Percentiles rank a stretch among this genome's conserved stretches.
Evolutionary conservation across 2,329 filamentous ascomycete species (phyloP).

Genomic region (Fonsecaea pedrosoi): DNA sequence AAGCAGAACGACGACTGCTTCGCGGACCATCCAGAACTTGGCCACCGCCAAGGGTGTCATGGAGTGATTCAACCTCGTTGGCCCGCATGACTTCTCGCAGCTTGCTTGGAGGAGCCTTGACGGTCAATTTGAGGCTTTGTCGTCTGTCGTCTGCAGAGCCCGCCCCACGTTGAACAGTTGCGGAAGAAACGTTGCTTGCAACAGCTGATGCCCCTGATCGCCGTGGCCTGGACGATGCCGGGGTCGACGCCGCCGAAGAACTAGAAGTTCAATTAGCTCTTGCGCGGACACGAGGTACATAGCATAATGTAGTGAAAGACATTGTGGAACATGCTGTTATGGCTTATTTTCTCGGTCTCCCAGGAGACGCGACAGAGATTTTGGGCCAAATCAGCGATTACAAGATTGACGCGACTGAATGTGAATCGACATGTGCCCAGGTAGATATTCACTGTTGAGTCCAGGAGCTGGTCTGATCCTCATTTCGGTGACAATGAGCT

Average conservation of each 20-base stretch:
- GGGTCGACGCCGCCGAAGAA: slow-evolving; percentile 32
- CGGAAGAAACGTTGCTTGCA: slow-evolving; percentile 22
- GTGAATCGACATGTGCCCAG: not conserved
- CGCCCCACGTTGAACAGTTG: slow-evolving; percentile 31
- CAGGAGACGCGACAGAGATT: not conserved
- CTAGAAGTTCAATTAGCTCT: slow-evolving; percentile 32
- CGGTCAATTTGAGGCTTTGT: slow-evolving; percentile 55
- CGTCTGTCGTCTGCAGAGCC: slow-evolving; percentile 43
- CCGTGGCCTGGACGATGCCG: slow-evolving; percentile 46
- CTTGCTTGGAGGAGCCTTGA: slow-evolving; percentile 59
- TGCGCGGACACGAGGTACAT: slow-evolving; percentile 12
- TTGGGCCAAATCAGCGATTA: not conserved
- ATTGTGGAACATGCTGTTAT: slow-evolving; percentile 19
- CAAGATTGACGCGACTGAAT: not conserved
- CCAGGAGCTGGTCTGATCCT: not conserved
- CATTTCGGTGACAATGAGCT: slow-evolving; percentile 3
- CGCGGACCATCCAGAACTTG: slow-evolving; percentile 55
- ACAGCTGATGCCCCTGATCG: slow-evolving; percentile 43
- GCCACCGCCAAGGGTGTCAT: slow-evolving; percentile 55
- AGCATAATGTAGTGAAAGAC: slow-evolving; percentile 33
- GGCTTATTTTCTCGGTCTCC: not conserved
- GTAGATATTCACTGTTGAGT: slow-evolving; percentile 2
- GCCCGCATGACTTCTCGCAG: slow-evolving; percentile 54
- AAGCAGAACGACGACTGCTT: slow-evolving; percentile 47
- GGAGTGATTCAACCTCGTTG: slow-evolving; percentile 39